phyloP scores from a whole-genome alignment of 2,329 filamentous ascomycete genomes.

The Blastomyces silverae region DNA sequence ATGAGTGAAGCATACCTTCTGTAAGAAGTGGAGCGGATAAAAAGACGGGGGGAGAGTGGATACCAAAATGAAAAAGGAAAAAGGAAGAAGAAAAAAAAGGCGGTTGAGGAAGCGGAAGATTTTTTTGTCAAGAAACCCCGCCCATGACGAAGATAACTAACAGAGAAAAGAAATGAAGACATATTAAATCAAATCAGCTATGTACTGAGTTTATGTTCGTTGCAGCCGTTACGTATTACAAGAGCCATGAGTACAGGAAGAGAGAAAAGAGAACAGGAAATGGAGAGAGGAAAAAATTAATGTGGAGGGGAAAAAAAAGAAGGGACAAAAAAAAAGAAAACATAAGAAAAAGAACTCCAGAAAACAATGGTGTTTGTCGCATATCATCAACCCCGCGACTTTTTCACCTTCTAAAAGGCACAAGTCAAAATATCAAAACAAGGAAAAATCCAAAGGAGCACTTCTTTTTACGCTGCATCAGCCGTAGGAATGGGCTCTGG shows the following conservation, averaged over 20 bases:
- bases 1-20: too few species aligned
- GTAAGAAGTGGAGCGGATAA: too few species aligned
- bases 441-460: too few species aligned
- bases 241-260: not conserved
- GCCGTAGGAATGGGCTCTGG: slow-evolving; percentile 72
- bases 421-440: too few species aligned
- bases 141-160: too few species aligned
- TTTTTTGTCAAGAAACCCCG: too few species aligned
- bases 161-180: too few species aligned
- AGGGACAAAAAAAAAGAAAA: not conserved
- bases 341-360: not conserved
- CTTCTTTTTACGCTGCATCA: slow-evolving; percentile 59
- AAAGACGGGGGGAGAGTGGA: not conserved
- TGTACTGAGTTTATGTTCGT: slow-evolving; percentile 1
- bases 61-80: not conserved
- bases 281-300: not conserved
- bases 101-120: too few species aligned
- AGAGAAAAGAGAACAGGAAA: not conserved
- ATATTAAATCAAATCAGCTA: not conserved
- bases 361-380: too few species aligned
- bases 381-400: not conserved
- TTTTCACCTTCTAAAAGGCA: too few species aligned
- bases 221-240: slow-evolving; percentile 7
- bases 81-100: not conserved
- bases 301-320: slow-evolving; percentile 16